A percentile compares a stretch with the other conserved stretches of the same genome.
These are phyloP conservation scores for Hypoxylon sp. DNA, from an alignment of 2,329 filamentous ascomycete genomes.

Conservation along the genomic window DNA sequence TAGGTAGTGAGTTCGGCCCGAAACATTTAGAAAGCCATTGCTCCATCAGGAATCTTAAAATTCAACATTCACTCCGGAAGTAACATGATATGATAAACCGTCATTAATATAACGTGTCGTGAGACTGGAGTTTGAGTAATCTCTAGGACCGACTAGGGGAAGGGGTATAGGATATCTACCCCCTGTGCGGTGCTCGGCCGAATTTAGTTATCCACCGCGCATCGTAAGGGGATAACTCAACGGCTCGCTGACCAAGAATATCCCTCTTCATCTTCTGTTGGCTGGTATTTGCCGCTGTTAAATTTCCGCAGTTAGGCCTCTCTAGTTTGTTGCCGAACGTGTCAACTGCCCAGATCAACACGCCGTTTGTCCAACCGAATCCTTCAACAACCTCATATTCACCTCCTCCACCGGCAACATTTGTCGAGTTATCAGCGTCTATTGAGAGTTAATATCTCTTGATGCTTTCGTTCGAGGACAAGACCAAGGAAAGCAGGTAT, in stretches of 20 bases:
- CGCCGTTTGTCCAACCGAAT: slow-evolving; percentile 80
- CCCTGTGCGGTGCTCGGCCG: slow-evolving; percentile 46
- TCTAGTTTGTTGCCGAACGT: slow-evolving; percentile 70
- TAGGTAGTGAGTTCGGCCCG: too few species aligned
- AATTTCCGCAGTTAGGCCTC: slow-evolving; percentile 69
- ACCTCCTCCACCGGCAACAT: slow-evolving; percentile 74
- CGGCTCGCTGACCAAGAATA: slow-evolving; percentile 56
- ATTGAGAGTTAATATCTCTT: slow-evolving; percentile 15
- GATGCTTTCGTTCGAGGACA: not conserved
- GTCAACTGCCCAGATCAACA: slow-evolving; percentile 76
- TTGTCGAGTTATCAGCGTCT: slow-evolving; percentile 70
- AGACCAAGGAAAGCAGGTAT: not conserved
- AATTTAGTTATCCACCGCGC: slow-evolving; percentile 66
- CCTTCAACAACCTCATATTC: slow-evolving; percentile 80
- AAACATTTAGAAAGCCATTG: too few species aligned
- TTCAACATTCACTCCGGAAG: too few species aligned
- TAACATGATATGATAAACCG: too few species aligned
- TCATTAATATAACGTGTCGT: not conserved
- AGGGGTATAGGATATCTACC: not conserved
- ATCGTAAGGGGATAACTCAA: slow-evolving; percentile 64
- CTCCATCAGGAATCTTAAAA: too few species aligned
- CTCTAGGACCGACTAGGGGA: too few species aligned
- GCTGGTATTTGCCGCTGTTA: slow-evolving; percentile 59
- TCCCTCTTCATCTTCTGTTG: slow-evolving; percentile 53
- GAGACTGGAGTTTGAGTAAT: too few species aligned